Evolutionary conservation across 2,329 filamentous ascomycete species (phyloP), one percentile per base, ranked within the genome.

Genomic region (Penicillium occitanis): DNA sequence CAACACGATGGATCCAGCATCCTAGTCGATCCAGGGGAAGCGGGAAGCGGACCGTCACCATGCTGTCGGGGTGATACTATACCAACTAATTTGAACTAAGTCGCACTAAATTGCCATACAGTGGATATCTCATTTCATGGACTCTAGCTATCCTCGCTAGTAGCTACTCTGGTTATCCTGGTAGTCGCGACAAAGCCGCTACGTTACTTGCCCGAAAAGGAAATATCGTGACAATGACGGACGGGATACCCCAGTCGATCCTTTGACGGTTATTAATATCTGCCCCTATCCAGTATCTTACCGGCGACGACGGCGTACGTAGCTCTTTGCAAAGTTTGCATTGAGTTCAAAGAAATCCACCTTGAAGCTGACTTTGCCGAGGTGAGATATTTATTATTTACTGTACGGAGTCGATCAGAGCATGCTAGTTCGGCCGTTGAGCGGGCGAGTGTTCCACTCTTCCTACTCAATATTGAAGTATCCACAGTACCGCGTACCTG

Each of bases 1-100:
- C 59, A 61, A 48, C 59, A 30, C 33, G 28, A 50, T 51, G 59
- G 59, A 51, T 50, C 59, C 48, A 28, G 14, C 48, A 53, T 53
- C 40, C 55, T 60, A 42, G 42, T 42, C 44, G 58, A 61, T 50
- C 59, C 59, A 61, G 59, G 59, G 59, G 60, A 62, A 62, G 59
- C 44, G 59, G 59, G 10, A 61, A 35, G 57, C 57, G 57, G 57
- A 28, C 14, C 58, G 58, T 46, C 59, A 42, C 60, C 60, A 62
- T 37, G 50, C 46, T 62, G 60, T 53, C 60, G 51, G 51, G 30
- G 30, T 35, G 30, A 53, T 35, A 33, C 50, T 53, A 53, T 53
- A 7, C 1, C 30, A 33, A 33, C 30, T 33, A 33, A 33, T 6
- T 5, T 13, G 3, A n/a, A 35, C 50, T 33, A 33, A 53, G 17